Conservation (phyloP, 805 yeast genomes). For the Candida insectorum region DNA sequence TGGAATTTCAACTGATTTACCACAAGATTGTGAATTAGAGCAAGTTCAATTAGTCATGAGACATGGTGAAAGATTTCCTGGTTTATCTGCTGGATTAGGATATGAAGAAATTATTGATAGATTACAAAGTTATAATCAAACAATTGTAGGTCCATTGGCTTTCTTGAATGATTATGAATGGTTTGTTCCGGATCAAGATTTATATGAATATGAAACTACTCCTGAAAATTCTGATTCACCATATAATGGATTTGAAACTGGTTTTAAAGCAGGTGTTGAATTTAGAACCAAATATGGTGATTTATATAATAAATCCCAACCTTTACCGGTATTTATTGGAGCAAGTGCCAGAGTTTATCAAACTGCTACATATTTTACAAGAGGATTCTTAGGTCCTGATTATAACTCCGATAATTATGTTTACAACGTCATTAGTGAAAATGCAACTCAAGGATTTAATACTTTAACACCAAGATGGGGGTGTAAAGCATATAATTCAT, state of each 20-base stretch:
- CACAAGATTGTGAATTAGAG: slow-evolving; percentile 51
- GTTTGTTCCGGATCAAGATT: slow-evolving; percentile 35
- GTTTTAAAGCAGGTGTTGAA: slow-evolving; percentile 45
- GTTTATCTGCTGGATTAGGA: slow-evolving; percentile 24
- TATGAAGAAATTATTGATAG: slow-evolving; percentile 25
- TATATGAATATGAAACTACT: slow-evolving; percentile 50
- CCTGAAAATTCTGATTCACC: slow-evolving; percentile 41
- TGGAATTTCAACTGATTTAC: slow-evolving; percentile 49
- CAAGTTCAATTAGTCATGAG: slow-evolving; percentile 72
- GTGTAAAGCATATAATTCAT: slow-evolving; percentile 34
- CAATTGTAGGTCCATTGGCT: slow-evolving; percentile 47
- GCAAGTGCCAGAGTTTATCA: slow-evolving; percentile 54
- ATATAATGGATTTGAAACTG: slow-evolving; percentile 52
- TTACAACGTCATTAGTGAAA: slow-evolving; percentile 45
- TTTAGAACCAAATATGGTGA: slow-evolving; percentile 48
- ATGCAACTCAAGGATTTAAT: slow-evolving; percentile 49
- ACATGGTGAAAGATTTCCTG: slow-evolving; percentile 72
- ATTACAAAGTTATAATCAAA: slow-evolving; percentile 17
- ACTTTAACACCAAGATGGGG: slow-evolving; percentile 54
- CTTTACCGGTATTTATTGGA: slow-evolving; percentile 52
- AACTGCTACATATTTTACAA: slow-evolving; percentile 53
- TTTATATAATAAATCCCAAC: slow-evolving; percentile 34
- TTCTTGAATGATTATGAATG: slow-evolving; percentile 56
- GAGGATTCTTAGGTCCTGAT: slow-evolving; percentile 54
- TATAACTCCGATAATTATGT: slow-evolving; percentile 27